Evolutionary conservation across 1,139 yeast genomes (phyloP), one percentile per base, ranked within the genome.

Genomic region (Yamadazyma triangularis): DNA sequence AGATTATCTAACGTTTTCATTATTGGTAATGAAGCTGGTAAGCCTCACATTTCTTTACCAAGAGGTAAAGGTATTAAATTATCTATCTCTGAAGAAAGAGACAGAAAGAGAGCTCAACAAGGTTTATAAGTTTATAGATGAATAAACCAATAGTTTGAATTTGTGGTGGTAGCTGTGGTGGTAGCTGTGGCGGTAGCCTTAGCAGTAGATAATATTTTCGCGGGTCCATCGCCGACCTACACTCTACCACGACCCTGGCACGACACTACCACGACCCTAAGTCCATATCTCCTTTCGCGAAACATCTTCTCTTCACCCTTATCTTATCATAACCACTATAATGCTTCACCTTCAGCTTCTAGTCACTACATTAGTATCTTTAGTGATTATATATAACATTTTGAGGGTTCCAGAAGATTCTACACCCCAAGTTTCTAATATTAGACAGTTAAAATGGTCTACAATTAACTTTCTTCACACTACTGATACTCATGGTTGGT

Each of bases 11-110:
- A 91, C 83, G 96, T 91, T 58, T 91, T 91, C 73, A 84, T 89
- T 62, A 83, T 91, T 64, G 97, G 97, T 76, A 46, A 51, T 28
- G 96, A 89, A 76, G 93, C 93, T 62, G 85, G 89, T 72, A 89
- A 88, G 77, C 96, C 97, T 63, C 79, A 80, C 79, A 81, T 91
- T 66, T 87, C 96, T 47, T 79, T 91, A 71, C 98, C 98, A 79
- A 91, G 88, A 89, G 97, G 97, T 78, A 91, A 91, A 83, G 98
- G 98, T 85, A 85, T 91, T 71, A 91, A 89, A 79, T 83, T 91
- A 66, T 71, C 95, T 60, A 88, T 89, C 68, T 77, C 97, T 63
- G 98, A 91, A 77, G 98, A 91, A 82, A 89, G 98, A 79, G 98
- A 91, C 89, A 84, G 95, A 82, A 82, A 86, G 78, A 81, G 93